Conservation (phyloP, 257 asterid species). For the Lycium barbarum region DNA sequence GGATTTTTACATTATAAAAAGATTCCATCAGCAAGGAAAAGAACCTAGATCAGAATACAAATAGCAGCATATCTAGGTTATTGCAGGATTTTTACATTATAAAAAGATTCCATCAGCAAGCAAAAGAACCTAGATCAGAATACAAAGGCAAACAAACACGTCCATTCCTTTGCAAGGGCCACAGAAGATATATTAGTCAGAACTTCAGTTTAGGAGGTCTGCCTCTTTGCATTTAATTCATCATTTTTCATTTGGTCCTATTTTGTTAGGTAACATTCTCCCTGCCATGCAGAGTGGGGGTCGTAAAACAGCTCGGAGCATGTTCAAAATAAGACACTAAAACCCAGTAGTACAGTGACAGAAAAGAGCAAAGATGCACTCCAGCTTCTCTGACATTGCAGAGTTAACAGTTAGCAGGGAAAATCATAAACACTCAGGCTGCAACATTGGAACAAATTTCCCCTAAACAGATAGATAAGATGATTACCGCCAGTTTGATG, state of each 20-base stretch:
- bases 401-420: neutral
- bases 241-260: neutral
- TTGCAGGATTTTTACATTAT: conserved; percentile 11
- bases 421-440: neutral
- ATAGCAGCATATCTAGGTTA: neutral
- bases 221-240: neutral
- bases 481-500: neutral
- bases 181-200: neutral
- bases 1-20: neutral
- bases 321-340: neutral
- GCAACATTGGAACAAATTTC: conserved; percentile 2
- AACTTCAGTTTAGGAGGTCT: neutral
- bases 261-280: neutral
- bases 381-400: neutral
- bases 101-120: neutral
- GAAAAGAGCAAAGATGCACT: conserved; percentile 11
- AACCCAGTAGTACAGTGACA: neutral
- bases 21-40: neutral
- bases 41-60: neutral
- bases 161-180: neutral
- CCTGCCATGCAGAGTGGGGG: neutral
- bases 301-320: neutral
- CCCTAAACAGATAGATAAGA: neutral
- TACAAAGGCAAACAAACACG: neutral
- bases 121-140: neutral